Base-by-base conservation (phyloP, 2,329 filamentous ascomycete species). In the Canariomyces notabilis region DNA sequence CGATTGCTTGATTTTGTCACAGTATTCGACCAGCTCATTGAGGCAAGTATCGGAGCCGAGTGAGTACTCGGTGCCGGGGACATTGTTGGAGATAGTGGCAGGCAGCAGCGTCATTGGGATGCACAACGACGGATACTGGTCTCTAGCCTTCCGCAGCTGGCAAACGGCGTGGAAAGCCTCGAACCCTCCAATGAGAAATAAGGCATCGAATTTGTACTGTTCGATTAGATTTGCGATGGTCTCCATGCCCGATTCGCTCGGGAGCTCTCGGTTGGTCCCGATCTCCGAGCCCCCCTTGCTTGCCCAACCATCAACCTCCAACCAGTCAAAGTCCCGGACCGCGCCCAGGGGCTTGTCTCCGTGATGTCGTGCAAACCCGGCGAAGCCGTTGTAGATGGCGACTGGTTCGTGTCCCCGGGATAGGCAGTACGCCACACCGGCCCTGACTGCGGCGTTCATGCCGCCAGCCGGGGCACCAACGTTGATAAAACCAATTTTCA, bases 51-150 rank as follows among this genome's bases (percentile, higher is more conserved):
- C 93, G 23, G 89, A 95, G 35, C 93, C 93, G 37, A 98, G 80
- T 1, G 89, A 96, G 72, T 96, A 97, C 68, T 98, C 93, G 0
- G 91, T 95, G 32, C 93, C 93, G 0, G 93, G 93, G 4, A 98
- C 93, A 65, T 98, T 98, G 76, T 98, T 98, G 55, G 89, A 95
- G 58, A 98, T 91, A 8, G 93, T 98, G n/a, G 93, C 93, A 0
- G 93, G 93, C 20, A 98, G 76, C 34, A 96, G 77, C 43, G 85
- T 79, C 76, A 97, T 88, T 16, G 93, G 93, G 54, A 98, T 96
- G 66, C 88, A 89, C 63, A 98, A 86, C 1, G 86, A 84, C 9
- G 87, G 82, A 67, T 87, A 95, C 51, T 87, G 70, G 29, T 81
- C 77, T 46, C 89, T 78, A 12, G 85, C 89, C 70, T 87, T 81